Conservation (phyloP, 257 asterid species). For the Przewalskia tangutica region DNA sequence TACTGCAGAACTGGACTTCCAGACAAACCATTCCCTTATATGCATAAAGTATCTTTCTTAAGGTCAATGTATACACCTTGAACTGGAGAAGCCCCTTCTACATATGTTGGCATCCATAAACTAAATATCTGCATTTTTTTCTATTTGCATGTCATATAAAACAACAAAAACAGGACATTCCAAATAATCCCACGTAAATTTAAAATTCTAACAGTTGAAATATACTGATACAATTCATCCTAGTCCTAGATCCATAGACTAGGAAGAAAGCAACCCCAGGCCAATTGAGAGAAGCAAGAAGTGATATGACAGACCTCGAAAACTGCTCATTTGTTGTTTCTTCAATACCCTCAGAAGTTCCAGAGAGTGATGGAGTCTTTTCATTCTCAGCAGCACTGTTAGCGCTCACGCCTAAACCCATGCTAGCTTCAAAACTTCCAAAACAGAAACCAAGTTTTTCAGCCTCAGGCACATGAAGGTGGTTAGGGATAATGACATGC, state of each 20-base stretch:
- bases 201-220: not conserved
- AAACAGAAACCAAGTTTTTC: constrained; percentile 83
- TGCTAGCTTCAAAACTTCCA: constrained; percentile 82
- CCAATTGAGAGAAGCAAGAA: constrained; percentile 5
- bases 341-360: constrained; percentile 46
- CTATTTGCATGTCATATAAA: not conserved
- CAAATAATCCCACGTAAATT: not conserved
- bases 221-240: not conserved
- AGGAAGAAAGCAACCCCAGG: not conserved
- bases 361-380: constrained; percentile 34
- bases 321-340: constrained; percentile 46
- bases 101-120: not conserved
- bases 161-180: not conserved
- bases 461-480: constrained; percentile 72
- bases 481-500: constrained; percentile 73
- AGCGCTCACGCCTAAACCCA: constrained; percentile 35
- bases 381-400: constrained; percentile 31
- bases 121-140: not conserved
- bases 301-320: constrained; percentile 42
- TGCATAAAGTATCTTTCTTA: not conserved
- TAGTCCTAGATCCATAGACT: not conserved
- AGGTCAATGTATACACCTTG: not conserved
- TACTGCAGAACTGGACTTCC: not conserved
- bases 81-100: not conserved
- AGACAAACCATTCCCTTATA: too few species aligned